Evolutionary conservation across 164 flowering plant genomes (phyloP).

Genomic region (Dillenia suffruticosa): DNA sequence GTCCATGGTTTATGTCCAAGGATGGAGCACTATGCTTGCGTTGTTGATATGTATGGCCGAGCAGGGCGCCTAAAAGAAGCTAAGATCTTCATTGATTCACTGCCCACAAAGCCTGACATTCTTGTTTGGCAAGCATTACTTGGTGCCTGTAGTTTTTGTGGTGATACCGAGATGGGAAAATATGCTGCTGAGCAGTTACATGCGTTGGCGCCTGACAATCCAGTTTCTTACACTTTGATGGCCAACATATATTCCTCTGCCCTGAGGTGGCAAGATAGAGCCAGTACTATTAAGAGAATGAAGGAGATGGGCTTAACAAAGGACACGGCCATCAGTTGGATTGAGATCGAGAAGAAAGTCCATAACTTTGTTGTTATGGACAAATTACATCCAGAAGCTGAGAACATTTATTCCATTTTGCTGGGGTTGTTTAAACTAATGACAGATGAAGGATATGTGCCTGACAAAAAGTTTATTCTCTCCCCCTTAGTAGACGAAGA

Average conservation of each 20-base stretch:
- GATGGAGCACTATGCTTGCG: slow-evolving; percentile 79
- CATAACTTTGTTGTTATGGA: slow-evolving; percentile 76
- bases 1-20: slow-evolving; percentile 55
- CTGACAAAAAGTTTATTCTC: slow-evolving; percentile 36
- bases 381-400: slow-evolving; percentile 49
- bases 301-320: slow-evolving; percentile 62
- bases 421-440: slow-evolving; percentile 35
- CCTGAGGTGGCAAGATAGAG: slow-evolving; percentile 71
- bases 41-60: slow-evolving; percentile 85
- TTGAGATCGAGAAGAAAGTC: slow-evolving; percentile 64
- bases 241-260: slow-evolving; percentile 75
- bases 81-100: slow-evolving; percentile 43
- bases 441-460: slow-evolving; percentile 67
- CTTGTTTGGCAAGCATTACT: slow-evolving; percentile 83
- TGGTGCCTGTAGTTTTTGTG: slow-evolving; percentile 72
- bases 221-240: slow-evolving; percentile 51
- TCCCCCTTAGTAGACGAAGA: background rate
- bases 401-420: slow-evolving; percentile 41
- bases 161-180: slow-evolving; percentile 60
- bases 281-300: slow-evolving; percentile 60
- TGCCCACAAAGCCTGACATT: slow-evolving; percentile 47
- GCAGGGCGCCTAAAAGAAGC: slow-evolving; percentile 74
- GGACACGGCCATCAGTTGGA: slow-evolving; percentile 83
- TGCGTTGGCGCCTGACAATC: slow-evolving; percentile 40
- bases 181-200: slow-evolving; percentile 64